Percentiles rank a stretch among this genome's conserved stretches.
phyloP scores from a whole-genome alignment of 2,329 filamentous ascomycete species.

The Fusarium piperis region DNA sequence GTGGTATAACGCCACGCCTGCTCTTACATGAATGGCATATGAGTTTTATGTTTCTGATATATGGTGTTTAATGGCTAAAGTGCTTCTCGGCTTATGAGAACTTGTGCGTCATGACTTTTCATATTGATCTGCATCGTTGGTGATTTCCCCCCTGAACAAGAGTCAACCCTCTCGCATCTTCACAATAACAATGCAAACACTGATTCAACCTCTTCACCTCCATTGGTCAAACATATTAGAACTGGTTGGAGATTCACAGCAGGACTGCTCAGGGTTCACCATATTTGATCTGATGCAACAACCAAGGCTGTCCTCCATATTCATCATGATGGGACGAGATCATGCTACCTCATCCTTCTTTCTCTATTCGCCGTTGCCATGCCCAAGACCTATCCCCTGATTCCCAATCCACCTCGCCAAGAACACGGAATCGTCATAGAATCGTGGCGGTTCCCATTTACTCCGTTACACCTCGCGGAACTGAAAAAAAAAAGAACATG shows the following conservation, averaged over 20 bases:
- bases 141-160: neutral
- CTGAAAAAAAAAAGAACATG: neutral
- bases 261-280: neutral
- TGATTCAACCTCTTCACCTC: neutral
- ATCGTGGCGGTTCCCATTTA: conserved; percentile 2
- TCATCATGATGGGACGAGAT: neutral
- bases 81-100: neutral
- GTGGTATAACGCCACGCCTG: conserved; percentile 9
- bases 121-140: neutral
- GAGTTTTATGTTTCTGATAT: conserved; percentile 8
- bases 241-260: neutral
- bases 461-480: conserved; percentile 37
- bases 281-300: neutral
- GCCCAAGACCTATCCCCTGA: neutral
- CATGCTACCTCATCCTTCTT: neutral
- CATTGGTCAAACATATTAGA: neutral
- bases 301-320: neutral
- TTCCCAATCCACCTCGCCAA: neutral
- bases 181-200: neutral
- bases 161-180: neutral
- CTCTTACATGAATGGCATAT: conserved; percentile 24
- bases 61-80: neutral
- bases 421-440: neutral
- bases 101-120: neutral
- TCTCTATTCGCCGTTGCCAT: conserved; percentile 1